Evolutionary conservation across 768 basidiomycete species (phyloP).

Genomic region (Boletus eberwhitei): DNA sequence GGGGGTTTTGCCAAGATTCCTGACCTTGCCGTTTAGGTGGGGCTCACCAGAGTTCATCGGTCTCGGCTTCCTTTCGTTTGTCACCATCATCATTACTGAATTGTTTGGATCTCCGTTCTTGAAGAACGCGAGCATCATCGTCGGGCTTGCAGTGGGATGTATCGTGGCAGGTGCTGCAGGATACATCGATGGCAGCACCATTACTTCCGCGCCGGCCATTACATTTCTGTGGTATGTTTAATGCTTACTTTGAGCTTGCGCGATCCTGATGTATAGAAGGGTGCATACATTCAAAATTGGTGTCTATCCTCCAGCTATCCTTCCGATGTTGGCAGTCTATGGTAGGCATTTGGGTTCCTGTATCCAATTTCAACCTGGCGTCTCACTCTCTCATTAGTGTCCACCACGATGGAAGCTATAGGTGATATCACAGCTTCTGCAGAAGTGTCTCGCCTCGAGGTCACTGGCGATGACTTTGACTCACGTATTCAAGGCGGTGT

Average conservation of each 20-base stretch:
- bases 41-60: constrained; percentile 83
- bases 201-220: constrained; percentile 67
- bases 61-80: constrained; percentile 80
- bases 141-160: constrained; percentile 72
- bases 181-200: constrained; percentile 66
- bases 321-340: constrained; percentile 62
- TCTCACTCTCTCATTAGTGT: constrained; percentile 40
- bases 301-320: constrained; percentile 68
- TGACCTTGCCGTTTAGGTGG: constrained; percentile 45
- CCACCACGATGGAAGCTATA: constrained; percentile 78
- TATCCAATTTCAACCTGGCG: background rate
- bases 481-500: constrained; percentile 81
- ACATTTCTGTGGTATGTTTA: constrained; percentile 69
- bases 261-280: constrained; percentile 33
- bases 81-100: constrained; percentile 73
- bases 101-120: constrained; percentile 84
- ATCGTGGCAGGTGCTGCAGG: constrained; percentile 79
- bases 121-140: constrained; percentile 74
- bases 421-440: constrained; percentile 82
- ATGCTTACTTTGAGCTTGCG: background rate
- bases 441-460: constrained; percentile 73
- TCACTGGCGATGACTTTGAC: constrained; percentile 76
- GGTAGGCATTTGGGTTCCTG: constrained; percentile 25
- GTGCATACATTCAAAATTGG: constrained; percentile 73
- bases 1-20: background rate